These are phyloP conservation scores for Moesziomyces sp. DNA, from an alignment of 1,284 basidiomycete genomes.

Conservation along the genomic window DNA sequence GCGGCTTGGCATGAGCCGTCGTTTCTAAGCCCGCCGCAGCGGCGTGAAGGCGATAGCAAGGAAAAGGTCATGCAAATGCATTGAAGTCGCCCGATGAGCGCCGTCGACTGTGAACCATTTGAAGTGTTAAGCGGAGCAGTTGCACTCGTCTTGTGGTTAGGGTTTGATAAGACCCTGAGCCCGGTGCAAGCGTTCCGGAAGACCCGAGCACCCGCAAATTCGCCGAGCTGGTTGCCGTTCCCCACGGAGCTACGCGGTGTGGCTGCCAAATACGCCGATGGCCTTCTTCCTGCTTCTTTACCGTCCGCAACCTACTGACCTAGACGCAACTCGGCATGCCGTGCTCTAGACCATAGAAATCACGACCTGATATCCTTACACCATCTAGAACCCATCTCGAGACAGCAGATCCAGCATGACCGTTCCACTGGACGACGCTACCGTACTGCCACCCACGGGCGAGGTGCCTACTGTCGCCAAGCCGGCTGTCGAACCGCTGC, in stretches of 20 bases:
- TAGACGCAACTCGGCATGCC: no score
- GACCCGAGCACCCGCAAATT: constrained; percentile 8
- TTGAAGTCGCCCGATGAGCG: no score
- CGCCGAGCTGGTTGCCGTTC: constrained; percentile 18
- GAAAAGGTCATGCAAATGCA: no score
- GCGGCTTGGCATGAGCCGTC: constrained; percentile 33
- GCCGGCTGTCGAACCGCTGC: constrained; percentile 2
- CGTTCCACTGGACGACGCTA: neutral
- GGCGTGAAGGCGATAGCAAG: no score
- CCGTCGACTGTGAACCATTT: no score
- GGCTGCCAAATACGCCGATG: neutral
- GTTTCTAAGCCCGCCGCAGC: constrained; percentile 8
- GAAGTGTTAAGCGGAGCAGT: no score
- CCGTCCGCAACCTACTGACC: no score
- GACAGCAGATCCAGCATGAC: constrained; percentile 7
- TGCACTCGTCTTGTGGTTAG: no score
- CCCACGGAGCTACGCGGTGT: no score
- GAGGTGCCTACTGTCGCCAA: neutral
- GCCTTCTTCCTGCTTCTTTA: neutral
- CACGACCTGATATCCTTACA: neutral
- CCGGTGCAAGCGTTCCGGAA: no score
- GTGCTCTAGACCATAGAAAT: no score
- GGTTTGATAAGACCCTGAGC: neutral
- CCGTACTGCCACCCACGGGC: constrained; percentile 2
- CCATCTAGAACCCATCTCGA: neutral